phyloP scores from a whole-genome alignment of 2,329 filamentous ascomycete species.

The Cytospora piceicola region DNA sequence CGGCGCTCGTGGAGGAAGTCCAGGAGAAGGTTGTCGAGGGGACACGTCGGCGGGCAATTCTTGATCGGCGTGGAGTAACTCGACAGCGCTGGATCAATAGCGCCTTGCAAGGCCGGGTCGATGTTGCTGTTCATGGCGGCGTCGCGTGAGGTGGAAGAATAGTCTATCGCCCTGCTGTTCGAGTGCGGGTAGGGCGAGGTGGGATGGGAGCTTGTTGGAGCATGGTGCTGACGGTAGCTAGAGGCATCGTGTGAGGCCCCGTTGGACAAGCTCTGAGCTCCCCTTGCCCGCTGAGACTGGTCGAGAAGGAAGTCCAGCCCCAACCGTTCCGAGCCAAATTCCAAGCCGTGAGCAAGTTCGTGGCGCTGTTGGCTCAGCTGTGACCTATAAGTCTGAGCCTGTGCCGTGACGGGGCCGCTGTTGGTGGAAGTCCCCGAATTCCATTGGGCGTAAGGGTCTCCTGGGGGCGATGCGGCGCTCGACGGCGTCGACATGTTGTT shows the following conservation, averaged over 20 bases:
- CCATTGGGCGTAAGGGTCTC: conserved; percentile 37
- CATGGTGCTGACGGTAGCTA: conserved; percentile 48
- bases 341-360: conserved; percentile 57
- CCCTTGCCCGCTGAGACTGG: conserved; percentile 57
- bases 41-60: conserved; percentile 72
- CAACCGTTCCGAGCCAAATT: conserved; percentile 68
- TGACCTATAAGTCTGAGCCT: conserved; percentile 34
- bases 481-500: conserved; percentile 45
- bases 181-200: conserved; percentile 20
- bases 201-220: conserved; percentile 13
- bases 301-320: conserved; percentile 76
- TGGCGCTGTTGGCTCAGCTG: conserved; percentile 53
- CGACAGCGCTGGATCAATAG: conserved; percentile 22
- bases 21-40: conserved; percentile 77
- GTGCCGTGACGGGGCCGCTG: conserved; percentile 29
- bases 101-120: conserved; percentile 35
- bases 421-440: conserved; percentile 32
- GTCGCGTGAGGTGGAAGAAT: conserved; percentile 9
- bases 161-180: conserved; percentile 9
- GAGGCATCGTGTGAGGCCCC: conserved; percentile 50
- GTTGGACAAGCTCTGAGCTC: conserved; percentile 55
- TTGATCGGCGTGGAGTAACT: conserved; percentile 48
- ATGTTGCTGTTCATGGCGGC: conserved; percentile 24
- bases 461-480: conserved; percentile 43
- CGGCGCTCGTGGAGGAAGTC: conserved; percentile 75